Evolutionary conservation across 1,284 basidiomycete species (phyloP).

Genomic region (Rhodotorula sp.): DNA sequence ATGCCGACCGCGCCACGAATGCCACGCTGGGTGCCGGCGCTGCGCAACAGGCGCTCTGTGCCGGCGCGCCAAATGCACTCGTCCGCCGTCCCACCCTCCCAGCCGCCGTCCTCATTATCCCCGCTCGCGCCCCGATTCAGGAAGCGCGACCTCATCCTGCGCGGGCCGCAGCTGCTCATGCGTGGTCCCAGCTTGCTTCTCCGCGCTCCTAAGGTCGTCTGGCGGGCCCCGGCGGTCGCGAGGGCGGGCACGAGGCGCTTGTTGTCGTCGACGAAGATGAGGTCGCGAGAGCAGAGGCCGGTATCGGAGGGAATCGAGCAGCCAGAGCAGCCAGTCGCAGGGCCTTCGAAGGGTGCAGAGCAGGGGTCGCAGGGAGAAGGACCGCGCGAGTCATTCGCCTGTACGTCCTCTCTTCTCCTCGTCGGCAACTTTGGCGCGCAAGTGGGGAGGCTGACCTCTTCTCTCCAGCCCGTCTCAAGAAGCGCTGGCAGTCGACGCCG

Average conservation of each 20-base stretch:
- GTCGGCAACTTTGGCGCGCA: neutral
- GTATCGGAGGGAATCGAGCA: constrained; percentile 11
- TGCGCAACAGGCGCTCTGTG: constrained; percentile 16
- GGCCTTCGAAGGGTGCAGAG: neutral
- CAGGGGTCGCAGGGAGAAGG: neutral
- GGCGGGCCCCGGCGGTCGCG: constrained; percentile 26
- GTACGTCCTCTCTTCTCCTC: constrained; percentile 8
- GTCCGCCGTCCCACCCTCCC: neutral
- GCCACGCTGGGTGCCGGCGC: constrained; percentile 23
- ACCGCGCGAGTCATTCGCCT: constrained; percentile 21
- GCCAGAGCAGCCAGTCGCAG: neutral
- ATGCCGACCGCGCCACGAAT: constrained; percentile 5
- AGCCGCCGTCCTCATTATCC: neutral
- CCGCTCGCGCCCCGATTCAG: constrained; percentile 3
- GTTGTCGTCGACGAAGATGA: constrained; percentile 16
- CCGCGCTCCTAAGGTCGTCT: constrained; percentile 24
- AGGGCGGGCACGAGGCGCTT: constrained; percentile 27
- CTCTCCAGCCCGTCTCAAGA: constrained; percentile 54
- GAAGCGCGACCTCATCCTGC: constrained; percentile 34
- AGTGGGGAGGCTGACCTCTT: neutral
- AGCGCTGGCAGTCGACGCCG: constrained; percentile 83
- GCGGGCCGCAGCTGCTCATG: constrained; percentile 30
- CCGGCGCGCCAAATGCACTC: constrained; percentile 1
- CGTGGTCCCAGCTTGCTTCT: constrained; percentile 34
- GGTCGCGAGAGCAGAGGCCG: constrained; percentile 19